Evolutionary conservation across 2,329 filamentous ascomycete genomes (phyloP), one percentile per base, ranked within the genome.

Genomic region (Colletotrichum sp.): DNA sequence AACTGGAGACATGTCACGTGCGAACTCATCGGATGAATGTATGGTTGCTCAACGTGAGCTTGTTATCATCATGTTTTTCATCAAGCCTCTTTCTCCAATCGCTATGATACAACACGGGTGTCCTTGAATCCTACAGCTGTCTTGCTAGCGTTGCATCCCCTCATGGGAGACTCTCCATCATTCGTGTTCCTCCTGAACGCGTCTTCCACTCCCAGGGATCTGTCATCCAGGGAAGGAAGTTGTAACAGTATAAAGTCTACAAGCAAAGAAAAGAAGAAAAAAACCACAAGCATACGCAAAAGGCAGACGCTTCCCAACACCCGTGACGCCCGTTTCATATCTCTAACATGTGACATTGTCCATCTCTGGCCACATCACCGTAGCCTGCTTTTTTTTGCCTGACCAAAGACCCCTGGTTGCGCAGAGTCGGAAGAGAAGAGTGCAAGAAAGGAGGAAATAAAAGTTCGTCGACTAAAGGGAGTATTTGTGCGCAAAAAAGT

Each of bases 211-310:
- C 12, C 34, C 39, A 48, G 64, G 71, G 32, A 27, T 43, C 64
- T 36, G 71, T 72, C 55, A 65, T 68, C 64, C 64, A 75, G 48
- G 66, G 52, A 48, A 48, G 70, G 55, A 70, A 66, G 71, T 76
- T 75, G 71, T 74, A 76, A 76, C 74, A 75, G 58, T 76, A 71
- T 71, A 76, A 74, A 66, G 66, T 76, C 74, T 76, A 76, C 74
- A 76, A 39, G 72, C 72, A 56, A 39, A n/a, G 39, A 48, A 43
- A 43, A 32, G 30, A 43, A n/a, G 5, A 65, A 32, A 55, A 56
- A 64, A 66, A 66, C 28, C 27, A 60, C 28, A 32, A 61, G 30
- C 48, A n/a, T 58, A 70, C 60, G 60, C 74, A 75, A 75, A 75
- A 70, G 60, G 52, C 70, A 76, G 66, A 76, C 70, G 71, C 70